Percentiles rank a stretch among this genome's conserved stretches.
Evolutionary conservation across 768 basidiomycete genomes (phyloP).

Genomic region (Lactarius sanguifluus): DNA sequence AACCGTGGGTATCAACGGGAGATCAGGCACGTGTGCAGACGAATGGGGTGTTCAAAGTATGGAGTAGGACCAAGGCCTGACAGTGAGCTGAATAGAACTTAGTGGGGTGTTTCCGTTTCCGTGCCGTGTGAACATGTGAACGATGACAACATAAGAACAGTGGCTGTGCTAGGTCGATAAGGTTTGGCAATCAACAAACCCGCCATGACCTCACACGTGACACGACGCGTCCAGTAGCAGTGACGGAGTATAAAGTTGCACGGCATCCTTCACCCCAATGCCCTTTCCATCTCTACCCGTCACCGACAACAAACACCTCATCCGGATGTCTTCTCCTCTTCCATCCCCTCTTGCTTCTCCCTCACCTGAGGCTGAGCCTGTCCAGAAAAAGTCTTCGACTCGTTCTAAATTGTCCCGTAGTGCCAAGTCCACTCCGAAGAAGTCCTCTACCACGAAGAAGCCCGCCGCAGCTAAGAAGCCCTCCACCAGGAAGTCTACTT

Average conservation of each 20-base stretch:
- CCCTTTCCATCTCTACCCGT: conserved; percentile 19
- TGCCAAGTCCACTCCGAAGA: conserved; percentile 27
- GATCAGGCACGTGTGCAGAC: conserved; percentile 37
- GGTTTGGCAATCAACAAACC: conserved; percentile 30
- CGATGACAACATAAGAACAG: background rate
- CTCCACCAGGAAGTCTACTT: conserved; percentile 22
- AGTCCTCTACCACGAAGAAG: conserved; percentile 24
- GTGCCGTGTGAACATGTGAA: conserved; percentile 1
- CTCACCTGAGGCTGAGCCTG: conserved; percentile 5
- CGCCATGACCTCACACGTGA: conserved; percentile 27
- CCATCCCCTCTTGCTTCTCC: conserved; percentile 27
- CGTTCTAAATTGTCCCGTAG: conserved; percentile 23
- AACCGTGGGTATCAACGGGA: conserved; percentile 36
- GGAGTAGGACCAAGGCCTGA: conserved; percentile 6
- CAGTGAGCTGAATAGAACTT: background rate
- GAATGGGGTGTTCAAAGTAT: conserved; percentile 41
- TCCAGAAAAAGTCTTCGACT: conserved; percentile 18
- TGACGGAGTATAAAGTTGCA: conserved; percentile 29
- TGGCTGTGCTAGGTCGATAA: conserved; percentile 28
- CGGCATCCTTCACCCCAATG: conserved; percentile 5
- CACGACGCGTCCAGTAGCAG: conserved; percentile 24
- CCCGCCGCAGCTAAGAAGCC: conserved; percentile 28
- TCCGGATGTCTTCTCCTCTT: conserved; percentile 24
- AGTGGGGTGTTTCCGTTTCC: background rate
- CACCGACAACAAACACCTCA: background rate